These are phyloP conservation scores for Acanthamoeba royreba DNA, from an alignment of 208 protist species.

Conservation along the genomic window DNA sequence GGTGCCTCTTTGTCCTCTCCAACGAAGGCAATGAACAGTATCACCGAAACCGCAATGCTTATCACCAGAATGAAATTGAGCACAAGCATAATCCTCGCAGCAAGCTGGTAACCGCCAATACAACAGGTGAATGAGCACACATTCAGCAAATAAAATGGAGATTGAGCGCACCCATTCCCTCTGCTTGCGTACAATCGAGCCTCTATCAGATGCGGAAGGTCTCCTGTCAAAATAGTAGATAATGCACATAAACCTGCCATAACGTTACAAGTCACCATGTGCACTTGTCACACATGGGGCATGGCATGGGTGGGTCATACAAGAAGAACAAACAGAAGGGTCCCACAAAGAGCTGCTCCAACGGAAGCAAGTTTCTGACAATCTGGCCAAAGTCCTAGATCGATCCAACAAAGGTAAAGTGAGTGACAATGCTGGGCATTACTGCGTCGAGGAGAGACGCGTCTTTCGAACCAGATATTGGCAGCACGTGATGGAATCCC, in stretches of 20 bases:
- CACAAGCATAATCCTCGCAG: background rate
- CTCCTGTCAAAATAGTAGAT: background rate
- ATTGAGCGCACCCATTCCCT: background rate
- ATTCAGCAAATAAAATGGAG: background rate
- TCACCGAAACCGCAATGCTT: background rate
- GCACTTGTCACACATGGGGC: background rate
- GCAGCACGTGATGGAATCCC: background rate
- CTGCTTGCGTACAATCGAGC: background rate
- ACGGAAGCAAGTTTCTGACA: background rate
- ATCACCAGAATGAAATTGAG: background rate
- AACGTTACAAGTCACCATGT: background rate
- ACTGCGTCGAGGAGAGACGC: no score
- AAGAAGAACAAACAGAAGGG: conserved; percentile 6
- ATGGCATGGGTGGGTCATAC: background rate
- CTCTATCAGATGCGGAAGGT: background rate
- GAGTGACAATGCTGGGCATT: background rate
- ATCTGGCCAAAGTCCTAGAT: background rate
- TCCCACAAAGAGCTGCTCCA: background rate
- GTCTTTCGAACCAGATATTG: background rate
- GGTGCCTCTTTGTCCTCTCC: background rate
- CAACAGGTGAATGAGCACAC: background rate
- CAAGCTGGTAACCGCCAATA: background rate
- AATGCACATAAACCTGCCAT: background rate
- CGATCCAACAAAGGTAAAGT: background rate
- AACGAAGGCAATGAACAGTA: background rate